Conservation (phyloP, 2,329 filamentous ascomycete genomes). For the Dactylellina sp. region DNA sequence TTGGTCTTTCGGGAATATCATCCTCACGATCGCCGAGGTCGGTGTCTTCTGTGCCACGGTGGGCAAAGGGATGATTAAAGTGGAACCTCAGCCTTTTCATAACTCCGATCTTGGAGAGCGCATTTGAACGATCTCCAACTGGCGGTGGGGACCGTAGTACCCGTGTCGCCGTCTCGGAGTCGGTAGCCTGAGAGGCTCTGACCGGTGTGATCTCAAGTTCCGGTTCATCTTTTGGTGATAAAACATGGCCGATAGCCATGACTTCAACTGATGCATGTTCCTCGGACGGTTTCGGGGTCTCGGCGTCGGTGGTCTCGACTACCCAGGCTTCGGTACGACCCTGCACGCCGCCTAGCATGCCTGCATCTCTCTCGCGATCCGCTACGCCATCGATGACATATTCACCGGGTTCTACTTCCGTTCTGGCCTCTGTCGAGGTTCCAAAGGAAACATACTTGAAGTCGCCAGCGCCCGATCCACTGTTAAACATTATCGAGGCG, state of each 20-base stretch:
- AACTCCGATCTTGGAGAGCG: neutral
- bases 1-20: neutral
- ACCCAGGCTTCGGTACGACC: conserved; percentile 1
- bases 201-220: neutral
- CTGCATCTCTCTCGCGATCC: neutral
- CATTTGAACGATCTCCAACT: neutral
- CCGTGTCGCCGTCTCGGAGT: neutral
- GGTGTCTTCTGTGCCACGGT: conserved; percentile 25
- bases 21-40: conserved; percentile 28
- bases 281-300: neutral
- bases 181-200: neutral
- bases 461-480: neutral
- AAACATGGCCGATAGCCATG: neutral
- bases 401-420: neutral
- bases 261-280: neutral
- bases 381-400: neutral
- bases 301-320: neutral
- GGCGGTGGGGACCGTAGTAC: neutral
- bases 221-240: neutral
- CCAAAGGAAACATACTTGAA: neutral
- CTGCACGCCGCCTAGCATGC: neutral
- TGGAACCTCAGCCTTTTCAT: conserved; percentile 10
- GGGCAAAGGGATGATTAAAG: conserved; percentile 41
- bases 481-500: conserved; percentile 3
- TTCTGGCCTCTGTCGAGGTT: neutral